Conservation (phyloP, 768 basidiomycete species). For the Phlebiopsis gigantea region DNA sequence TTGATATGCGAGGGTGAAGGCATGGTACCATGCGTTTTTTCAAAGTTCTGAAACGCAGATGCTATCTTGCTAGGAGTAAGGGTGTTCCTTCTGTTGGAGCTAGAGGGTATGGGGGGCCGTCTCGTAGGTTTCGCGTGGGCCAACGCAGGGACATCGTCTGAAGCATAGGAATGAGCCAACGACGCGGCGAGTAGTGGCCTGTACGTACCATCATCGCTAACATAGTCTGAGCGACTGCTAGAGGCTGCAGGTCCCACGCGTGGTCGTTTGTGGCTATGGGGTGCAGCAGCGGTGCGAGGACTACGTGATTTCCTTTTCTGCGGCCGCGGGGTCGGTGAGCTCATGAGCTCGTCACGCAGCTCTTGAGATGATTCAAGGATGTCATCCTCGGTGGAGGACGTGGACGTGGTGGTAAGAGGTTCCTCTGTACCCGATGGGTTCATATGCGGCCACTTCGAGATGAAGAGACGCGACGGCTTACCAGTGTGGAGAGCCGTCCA, state of each 20-base stretch:
- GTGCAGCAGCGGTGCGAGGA: background rate
- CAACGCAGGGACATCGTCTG: constrained; percentile 5
- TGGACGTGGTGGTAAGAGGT: background rate
- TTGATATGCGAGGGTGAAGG: background rate
- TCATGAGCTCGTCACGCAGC: constrained; percentile 6
- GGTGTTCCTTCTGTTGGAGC: background rate
- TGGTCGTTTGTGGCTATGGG: background rate
- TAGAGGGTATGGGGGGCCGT: background rate
- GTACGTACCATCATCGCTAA: background rate
- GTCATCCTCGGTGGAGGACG: constrained; percentile 5
- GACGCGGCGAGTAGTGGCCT: background rate
- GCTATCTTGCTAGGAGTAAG: background rate
- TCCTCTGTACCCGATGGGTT: background rate
- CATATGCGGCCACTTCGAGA: background rate
- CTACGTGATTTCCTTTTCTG: background rate
- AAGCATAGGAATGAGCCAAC: background rate
- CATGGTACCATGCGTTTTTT: background rate
- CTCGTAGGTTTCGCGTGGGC: background rate
- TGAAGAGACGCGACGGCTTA: background rate
- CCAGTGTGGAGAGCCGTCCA: background rate
- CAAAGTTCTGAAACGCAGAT: background rate
- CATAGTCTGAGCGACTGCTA: background rate
- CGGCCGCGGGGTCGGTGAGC: background rate
- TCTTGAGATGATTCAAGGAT: constrained; percentile 7
- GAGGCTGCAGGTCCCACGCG: background rate